Base-by-base conservation (phyloP, 108 stramenopile genomes). In the Cyclostephanos tholiformis region DNA sequence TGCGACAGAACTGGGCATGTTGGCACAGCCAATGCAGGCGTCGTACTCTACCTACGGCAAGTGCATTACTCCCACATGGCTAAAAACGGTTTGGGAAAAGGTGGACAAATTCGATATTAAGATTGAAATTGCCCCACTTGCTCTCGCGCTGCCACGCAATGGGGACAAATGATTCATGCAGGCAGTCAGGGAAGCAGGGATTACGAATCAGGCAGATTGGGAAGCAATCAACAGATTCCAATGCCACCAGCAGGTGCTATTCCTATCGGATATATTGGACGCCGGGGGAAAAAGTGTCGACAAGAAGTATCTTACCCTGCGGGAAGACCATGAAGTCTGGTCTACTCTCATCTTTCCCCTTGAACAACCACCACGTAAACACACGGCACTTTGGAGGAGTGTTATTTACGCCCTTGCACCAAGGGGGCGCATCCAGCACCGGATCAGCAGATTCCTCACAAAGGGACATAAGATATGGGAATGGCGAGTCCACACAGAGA, bases 1-100 rank as follows among this genome's bases (percentile, higher is more conserved):
- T 67, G 22, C 58, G 19, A 11, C 22, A 27, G 4, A 67, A 52
- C 9, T 76, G 75, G 60, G 59, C 67, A 0, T 23, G 56, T 7
- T 1, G 13, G 17, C 50, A 32, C 9, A 16, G 50, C 50, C 50
- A 4, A 8, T 51, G 4, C 50, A 51, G 20, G 50, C 4, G 20
- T 20, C 17, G 4, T 29, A 38, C 13, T 35, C 4, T 6, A 36
- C 36, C 4, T 36, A 36, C 6, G 36, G 36, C 36, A 36, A 36
- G 6, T 6, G 6, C 6, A 36, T 36, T 6, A 36, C 67, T 12
- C 1, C 52, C 56, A 6, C 23, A 6, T 57, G 56, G 56, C 8
- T 57, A 2, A 57, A 57, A 23, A 25, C 56, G 26, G 23, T 26
- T 2, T 51, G 50, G 50, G 50, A 51, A 10, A 51, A 51, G 3